Percentiles rank a stretch among this genome's conserved stretches.
These are phyloP conservation scores for Ganoderma lucidum DNA, from an alignment of 1,284 basidiomycete species.

Conservation along the genomic window DNA sequence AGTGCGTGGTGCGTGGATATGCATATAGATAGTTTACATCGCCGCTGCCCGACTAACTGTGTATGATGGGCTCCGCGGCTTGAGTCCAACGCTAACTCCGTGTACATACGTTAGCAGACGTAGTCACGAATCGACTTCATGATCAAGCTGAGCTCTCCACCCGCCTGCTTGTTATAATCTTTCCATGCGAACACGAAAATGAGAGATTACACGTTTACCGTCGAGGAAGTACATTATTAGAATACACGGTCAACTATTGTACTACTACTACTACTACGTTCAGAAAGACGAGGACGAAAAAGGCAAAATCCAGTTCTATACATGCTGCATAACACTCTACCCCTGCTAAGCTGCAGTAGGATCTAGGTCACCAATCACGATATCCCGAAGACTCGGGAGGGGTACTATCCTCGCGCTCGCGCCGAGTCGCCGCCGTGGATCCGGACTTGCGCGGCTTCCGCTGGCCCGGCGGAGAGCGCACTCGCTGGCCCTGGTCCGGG, in stretches of 20 bases:
- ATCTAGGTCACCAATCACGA: not conserved
- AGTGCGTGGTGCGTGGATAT: not conserved
- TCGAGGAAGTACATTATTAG: no score
- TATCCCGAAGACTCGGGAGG: not conserved
- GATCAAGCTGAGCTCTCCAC: no score
- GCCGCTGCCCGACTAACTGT: not conserved
- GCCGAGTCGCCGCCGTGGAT: not conserved
- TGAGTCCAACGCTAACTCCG: not conserved
- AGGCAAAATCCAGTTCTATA: no score
- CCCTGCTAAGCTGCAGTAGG: no score
- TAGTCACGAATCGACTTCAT: no score
- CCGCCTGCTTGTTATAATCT: no score
- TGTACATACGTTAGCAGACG: not conserved
- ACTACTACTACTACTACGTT: no score
- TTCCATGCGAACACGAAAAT: no score
- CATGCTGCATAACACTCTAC: no score
- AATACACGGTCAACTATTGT: no score
- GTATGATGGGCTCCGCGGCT: not conserved
- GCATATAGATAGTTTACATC: not conserved
- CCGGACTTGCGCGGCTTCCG: constrained; percentile 1
- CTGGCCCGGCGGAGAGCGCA: constrained; percentile 1
- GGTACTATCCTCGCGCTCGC: not conserved
- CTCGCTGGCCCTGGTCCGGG: constrained; percentile 9
- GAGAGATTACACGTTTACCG: no score
- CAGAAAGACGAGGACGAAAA: no score